Evolutionary conservation across 2,329 filamentous ascomycete species (phyloP).

Genomic region (Hypoxylon sp.): DNA sequence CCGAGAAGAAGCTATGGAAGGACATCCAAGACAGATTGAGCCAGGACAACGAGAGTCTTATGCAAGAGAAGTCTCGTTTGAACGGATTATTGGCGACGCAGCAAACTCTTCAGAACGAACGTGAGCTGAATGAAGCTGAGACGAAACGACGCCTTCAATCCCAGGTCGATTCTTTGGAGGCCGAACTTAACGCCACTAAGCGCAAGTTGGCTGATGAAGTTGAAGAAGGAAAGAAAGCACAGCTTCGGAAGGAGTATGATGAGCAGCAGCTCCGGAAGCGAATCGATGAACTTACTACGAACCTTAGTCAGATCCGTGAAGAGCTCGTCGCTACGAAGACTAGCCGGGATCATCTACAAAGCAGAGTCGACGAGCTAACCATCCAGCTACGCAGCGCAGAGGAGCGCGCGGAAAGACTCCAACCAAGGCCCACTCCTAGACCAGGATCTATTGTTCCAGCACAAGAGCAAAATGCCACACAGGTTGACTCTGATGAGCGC

Average conservation of each 20-base stretch:
- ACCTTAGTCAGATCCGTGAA: slow-evolving; percentile 83
- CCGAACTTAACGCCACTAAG: slow-evolving; percentile 82
- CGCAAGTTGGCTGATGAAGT: slow-evolving; percentile 85
- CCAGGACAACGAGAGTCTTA: slow-evolving; percentile 87
- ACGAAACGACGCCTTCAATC: slow-evolving; percentile 82
- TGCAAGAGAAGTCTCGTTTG: slow-evolving; percentile 86
- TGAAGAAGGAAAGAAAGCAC: slow-evolving; percentile 86
- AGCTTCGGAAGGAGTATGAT: slow-evolving; percentile 90
- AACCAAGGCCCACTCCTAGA: slow-evolving; percentile 80
- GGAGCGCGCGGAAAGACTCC: slow-evolving; percentile 84
- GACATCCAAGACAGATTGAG: slow-evolving; percentile 89
- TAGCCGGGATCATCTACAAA: slow-evolving; percentile 87
- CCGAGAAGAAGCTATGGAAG: slow-evolving; percentile 95
- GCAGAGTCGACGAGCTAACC: slow-evolving; percentile 87
- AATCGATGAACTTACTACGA: slow-evolving; percentile 90
- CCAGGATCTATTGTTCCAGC: slow-evolving; percentile 60
- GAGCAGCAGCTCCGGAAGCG: slow-evolving; percentile 88
- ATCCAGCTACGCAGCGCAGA: slow-evolving; percentile 91
- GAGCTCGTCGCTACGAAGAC: slow-evolving; percentile 90
- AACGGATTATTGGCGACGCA: slow-evolving; percentile 86
- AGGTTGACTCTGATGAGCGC: slow-evolving; percentile 69
- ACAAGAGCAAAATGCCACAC: slow-evolving; percentile 55
- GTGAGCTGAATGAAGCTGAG: slow-evolving; percentile 86
- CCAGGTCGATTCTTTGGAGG: slow-evolving; percentile 82
- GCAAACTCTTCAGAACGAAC: slow-evolving; percentile 92